Evolutionary conservation across 495 filamentous ascomycete genomes (phyloP).

Genomic region (Lasiosphaeria ovina): DNA sequence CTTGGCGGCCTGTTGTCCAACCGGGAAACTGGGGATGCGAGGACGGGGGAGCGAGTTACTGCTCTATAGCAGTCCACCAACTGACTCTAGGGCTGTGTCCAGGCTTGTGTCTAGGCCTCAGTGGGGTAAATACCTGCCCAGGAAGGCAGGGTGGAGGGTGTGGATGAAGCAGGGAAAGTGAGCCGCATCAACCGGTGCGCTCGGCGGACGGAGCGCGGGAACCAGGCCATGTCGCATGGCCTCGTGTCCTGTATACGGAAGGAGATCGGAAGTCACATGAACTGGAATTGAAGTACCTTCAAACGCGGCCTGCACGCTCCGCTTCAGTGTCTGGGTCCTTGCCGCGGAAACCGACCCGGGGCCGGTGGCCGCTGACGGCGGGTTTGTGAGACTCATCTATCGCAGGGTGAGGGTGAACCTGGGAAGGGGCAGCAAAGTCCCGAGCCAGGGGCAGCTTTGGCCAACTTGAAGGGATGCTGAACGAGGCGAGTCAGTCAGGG

Average conservation of each 20-base stretch:
- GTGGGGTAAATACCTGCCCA: constrained; percentile 13
- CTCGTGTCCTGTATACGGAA: neutral
- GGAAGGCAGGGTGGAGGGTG: neutral
- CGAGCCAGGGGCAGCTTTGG: neutral
- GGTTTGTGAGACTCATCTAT: constrained; percentile 47
- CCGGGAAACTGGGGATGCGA: constrained; percentile 4
- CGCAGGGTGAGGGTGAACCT: neutral
- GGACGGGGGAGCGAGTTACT: constrained; percentile 17
- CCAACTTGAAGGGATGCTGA: neutral
- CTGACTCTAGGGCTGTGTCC: neutral
- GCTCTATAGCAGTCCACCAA: constrained; percentile 11
- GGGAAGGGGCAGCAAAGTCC: neutral
- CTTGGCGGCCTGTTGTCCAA: constrained; percentile 21
- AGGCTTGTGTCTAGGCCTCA: constrained; percentile 6
- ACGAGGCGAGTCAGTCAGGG: neutral
- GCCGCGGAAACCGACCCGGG: constrained; percentile 40
- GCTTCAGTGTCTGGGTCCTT: constrained; percentile 62
- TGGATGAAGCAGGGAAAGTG: neutral
- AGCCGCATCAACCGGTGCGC: neutral
- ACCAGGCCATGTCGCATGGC: neutral
- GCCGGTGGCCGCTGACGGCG: constrained; percentile 42
- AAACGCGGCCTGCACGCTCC: constrained; percentile 71
- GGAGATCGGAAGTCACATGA: neutral
- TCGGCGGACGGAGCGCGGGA: neutral
- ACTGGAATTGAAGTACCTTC: constrained; percentile 58